Evolutionary conservation across 169 alveolate species (phyloP), one percentile per base, ranked within the genome.

Genomic region (Eimeria maxima): DNA sequence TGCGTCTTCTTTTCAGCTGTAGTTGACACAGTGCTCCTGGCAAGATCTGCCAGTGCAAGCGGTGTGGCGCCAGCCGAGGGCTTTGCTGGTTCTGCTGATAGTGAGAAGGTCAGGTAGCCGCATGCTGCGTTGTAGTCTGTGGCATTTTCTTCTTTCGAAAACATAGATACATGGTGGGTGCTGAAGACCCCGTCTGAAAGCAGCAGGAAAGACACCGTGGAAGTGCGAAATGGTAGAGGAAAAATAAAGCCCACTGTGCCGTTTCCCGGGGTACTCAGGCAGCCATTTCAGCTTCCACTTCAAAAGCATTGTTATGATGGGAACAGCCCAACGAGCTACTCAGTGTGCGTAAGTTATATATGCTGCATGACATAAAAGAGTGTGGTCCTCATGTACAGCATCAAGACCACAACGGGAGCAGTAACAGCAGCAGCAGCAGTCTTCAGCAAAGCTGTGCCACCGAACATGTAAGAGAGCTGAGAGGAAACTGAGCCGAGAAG

Each of bases 71-170:
- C 57, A 42, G 73, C 91, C 71, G 27, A 20, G 60, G 91, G 55
- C 47, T 55, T n/a, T 22, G 18, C 55, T n/a, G 71, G 42, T 74
- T 83, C 91, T 83, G 73, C 91, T 27, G 53, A 1, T 29, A 83
- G n/a, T 33, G 91, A 53, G 71, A 83, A 83, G 73, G 73, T 53
- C 73, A 83, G 74, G 20, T 53, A 83, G 73, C 91, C 91, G 91
- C 91, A 83, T 33, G 69, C 91, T 20, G 71, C 47, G 53, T 29
- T 57, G 91, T 33, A 22, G 50, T 57, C 69, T n/a, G 73, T 33
- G 27, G 57, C 74, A n/a, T 55, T 3, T 42, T 53, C 74, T 14
- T 50, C 69, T 83, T 50, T 57, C 33, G 74, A 33, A 42, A 83
- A 50, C 91, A 83, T 38, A 50, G 91, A 53, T 14, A 53, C 74